Evolutionary conservation across 2,329 filamentous ascomycete genomes (phyloP), one percentile per base, ranked within the genome.

Genomic region (Colletotrichum tabaci): DNA sequence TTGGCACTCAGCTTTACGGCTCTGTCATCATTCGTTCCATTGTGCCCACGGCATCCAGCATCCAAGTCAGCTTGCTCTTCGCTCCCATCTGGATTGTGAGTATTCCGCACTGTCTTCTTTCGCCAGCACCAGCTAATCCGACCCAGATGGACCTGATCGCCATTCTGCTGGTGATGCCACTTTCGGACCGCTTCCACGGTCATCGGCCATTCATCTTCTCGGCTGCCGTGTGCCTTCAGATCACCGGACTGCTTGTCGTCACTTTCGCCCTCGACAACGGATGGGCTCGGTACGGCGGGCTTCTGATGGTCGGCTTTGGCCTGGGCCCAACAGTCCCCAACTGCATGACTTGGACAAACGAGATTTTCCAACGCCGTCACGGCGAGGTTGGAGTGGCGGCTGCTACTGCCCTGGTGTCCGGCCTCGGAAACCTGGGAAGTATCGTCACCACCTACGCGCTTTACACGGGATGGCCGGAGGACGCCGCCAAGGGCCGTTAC

Each of bases 311-410:
- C 46, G 95, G 95, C 5, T 97, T 97, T 77, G 95, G 95, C 0
- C 90, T 98, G 2, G 95, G 95, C 1, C 95, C 95, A 4, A 97
- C 95, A 0, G 94, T 97, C 1, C 95, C 95, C 13, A 96, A 96
- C 77, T 96, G 93, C 80, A 98, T 98, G 95, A 92, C 94, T 46
- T 97, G 95, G 95, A 94, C 93, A 42, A 94, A 91, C 74, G 93
- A 97, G 82, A 92, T 97, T 78, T 98, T 98, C 85, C 94, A 97
- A 83, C 89, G 89, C 42, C 92, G 95, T 15, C 95, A 98, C 78
- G 94, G 95, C 57, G 95, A 98, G 81, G 94, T 98, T 26, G 95
- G 95, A 66, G 94, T 98, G 8, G 95, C 95, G 4, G 93, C 95
- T 16, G 94, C 95, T 0, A 91, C 93, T 2, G 95, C 95, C 3